Evolutionary conservation across 2,329 filamentous ascomycete species (phyloP).

Genomic region (Pestalotiopsis sp.): DNA sequence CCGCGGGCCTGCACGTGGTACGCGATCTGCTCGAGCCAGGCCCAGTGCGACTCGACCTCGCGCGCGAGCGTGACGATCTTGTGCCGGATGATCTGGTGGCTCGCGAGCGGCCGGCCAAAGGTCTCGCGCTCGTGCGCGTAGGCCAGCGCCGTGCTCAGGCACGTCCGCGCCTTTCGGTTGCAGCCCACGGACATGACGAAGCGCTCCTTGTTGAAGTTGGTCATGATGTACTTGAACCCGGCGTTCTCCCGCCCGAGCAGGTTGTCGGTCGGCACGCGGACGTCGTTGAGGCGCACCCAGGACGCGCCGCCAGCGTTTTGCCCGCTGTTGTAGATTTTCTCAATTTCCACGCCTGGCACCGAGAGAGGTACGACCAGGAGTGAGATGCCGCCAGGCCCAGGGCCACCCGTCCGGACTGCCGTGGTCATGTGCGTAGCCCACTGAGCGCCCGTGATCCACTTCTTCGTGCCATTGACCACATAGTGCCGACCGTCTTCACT

Average conservation of each 20-base stretch:
- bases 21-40: conserved; percentile 61
- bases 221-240: conserved; percentile 46
- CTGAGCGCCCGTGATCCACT: conserved; percentile 66
- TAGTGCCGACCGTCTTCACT: conserved; percentile 49
- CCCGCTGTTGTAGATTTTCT: conserved; percentile 64
- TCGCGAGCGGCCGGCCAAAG: conserved; percentile 57
- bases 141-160: conserved; percentile 50
- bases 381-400: conserved; percentile 54
- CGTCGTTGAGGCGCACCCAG: conserved; percentile 56
- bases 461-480: conserved; percentile 65
- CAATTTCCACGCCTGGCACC: conserved; percentile 47
- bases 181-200: conserved; percentile 57
- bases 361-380: conserved; percentile 57
- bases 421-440: conserved; percentile 66
- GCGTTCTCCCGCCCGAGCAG: conserved; percentile 54
- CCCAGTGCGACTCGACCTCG: conserved; percentile 59
- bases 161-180: conserved; percentile 58
- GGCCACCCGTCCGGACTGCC: conserved; percentile 60
- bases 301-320: conserved; percentile 66
- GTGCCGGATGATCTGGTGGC: conserved; percentile 57
- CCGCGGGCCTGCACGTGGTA: conserved; percentile 46
- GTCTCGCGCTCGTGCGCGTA: conserved; percentile 55
- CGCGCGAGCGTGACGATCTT: conserved; percentile 59
- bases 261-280: conserved; percentile 54
- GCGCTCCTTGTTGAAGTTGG: conserved; percentile 58